Evolutionary conservation across 2,329 filamentous ascomycete species (phyloP).

Genomic region (Venturia carpophila): DNA sequence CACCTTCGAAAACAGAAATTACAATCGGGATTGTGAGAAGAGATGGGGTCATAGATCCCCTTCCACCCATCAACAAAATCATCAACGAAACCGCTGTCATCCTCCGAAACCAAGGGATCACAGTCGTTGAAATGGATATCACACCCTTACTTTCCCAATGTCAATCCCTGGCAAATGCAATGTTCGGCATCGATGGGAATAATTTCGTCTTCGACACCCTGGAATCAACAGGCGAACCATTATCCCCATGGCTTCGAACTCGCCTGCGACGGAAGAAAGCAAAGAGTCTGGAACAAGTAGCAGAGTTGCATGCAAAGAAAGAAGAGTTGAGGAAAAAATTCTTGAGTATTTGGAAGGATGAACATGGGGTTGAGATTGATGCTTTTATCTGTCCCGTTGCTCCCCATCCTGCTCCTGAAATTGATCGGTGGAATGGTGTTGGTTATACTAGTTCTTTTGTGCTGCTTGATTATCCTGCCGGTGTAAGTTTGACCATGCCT

Average conservation of each 20-base stretch:
- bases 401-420: conserved; percentile 54
- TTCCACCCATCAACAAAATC: conserved; percentile 42
- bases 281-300: conserved; percentile 41
- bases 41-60: conserved; percentile 44
- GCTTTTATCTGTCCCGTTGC: conserved; percentile 57
- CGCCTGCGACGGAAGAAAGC: conserved; percentile 43
- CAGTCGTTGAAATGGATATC: conserved; percentile 51
- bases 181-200: conserved; percentile 53
- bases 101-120: conserved; percentile 37
- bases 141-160: conserved; percentile 46
- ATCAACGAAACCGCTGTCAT: conserved; percentile 38
- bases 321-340: conserved; percentile 48
- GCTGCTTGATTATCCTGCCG: conserved; percentile 55
- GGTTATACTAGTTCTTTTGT: conserved; percentile 57
- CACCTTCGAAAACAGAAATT: conserved; percentile 27
- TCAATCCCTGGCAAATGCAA: conserved; percentile 48
- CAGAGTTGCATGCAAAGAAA: conserved; percentile 46
- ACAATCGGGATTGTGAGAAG: conserved; percentile 43
- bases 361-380: conserved; percentile 42
- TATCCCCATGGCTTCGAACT: conserved; percentile 52
- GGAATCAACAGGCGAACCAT: conserved; percentile 47
- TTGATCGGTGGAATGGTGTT: conserved; percentile 55
- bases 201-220: conserved; percentile 50
- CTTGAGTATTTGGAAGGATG: conserved; percentile 48
- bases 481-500: conserved; percentile 24